Base-by-base conservation (phyloP, 768 basidiomycete genomes). In the Pleurotus platypus region DNA sequence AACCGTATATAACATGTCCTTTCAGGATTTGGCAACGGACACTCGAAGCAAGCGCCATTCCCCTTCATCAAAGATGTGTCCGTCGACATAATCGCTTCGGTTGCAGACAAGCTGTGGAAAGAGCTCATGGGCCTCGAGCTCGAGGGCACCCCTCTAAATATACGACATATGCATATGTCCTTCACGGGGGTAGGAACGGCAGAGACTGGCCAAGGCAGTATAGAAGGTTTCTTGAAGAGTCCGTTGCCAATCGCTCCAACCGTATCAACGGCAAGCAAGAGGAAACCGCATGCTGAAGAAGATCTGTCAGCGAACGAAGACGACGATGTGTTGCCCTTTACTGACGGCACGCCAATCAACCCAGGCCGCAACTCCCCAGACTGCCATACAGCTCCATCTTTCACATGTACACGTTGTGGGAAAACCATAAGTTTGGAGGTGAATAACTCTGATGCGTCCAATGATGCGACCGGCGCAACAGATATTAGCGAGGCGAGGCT, bases 21-120 rank as follows among this genome's bases (percentile, higher is more conserved):
- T 55, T 12, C 56, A 90, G 92, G 85, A 24, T 85, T 85, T 45
- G 84, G 88, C 49, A 61, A 79, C 2, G 78, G 79, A 37, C 80
- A 82, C 55, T 94, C 94, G 2, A 92, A 90, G 64, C 96, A 98
- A 70, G 80, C 83, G 0, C 77, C 90, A 0, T 98, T 98, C 67
- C 94, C 94, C 0, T 97, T 90, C 72, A 81, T 84, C 22, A 79
- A 80, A 13, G 82, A 88, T 37, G 75, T 91, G 16, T 85, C 84
- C 0, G 85, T 92, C 12, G 92, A 95, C 58, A 74, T 81, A 58
- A 88, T 99, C 59, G 82, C 86, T 15, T 73, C 81, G 9, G 85
- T 84, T 20, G 95, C 86, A 3, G 83, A 90, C 63, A 87, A 84
- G 66, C 77, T 99, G 1, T 92, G 94, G 88, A 90, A 87, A 61